Conservation (phyloP, 2,329 filamentous ascomycete species). For the Beauveria caledonica region DNA sequence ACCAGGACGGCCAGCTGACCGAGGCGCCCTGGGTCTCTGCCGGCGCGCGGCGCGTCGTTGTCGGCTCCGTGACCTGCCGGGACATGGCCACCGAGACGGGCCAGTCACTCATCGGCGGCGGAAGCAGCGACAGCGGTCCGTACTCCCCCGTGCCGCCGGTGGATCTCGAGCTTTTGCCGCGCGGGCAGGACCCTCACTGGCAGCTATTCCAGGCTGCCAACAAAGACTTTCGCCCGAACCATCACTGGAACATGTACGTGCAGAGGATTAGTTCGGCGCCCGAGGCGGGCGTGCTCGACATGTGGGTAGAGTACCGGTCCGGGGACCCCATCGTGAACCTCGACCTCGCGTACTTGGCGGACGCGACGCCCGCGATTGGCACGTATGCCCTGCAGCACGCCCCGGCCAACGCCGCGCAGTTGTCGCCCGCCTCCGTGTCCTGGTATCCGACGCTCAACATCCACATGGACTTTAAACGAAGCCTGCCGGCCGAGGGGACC, state of each 20-base stretch:
- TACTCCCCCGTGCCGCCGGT: constrained; percentile 14
- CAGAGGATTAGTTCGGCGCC: constrained; percentile 14
- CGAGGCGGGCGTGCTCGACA: constrained; percentile 16
- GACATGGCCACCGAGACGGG: constrained; percentile 25
- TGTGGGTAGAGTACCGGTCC: constrained; percentile 7
- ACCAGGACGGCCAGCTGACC: constrained; percentile 28
- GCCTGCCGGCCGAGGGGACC: constrained; percentile 56
- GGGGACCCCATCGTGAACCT: not conserved
- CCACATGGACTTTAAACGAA: constrained; percentile 70
- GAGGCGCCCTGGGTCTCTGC: constrained; percentile 28
- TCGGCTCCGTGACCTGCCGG: constrained; percentile 33
- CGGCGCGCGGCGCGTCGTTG: constrained; percentile 23
- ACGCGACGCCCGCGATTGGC: not conserved
- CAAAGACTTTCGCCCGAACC: constrained; percentile 13
- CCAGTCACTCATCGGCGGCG: constrained; percentile 20
- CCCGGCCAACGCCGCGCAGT: not conserved
- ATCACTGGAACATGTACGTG: constrained; percentile 25
- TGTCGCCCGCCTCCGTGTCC: constrained; percentile 24
- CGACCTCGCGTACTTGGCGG: constrained; percentile 2
- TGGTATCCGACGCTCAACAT: constrained; percentile 74
- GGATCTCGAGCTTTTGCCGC: constrained; percentile 20
- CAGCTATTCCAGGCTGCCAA: not conserved
- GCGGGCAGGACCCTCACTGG: constrained; percentile 25
- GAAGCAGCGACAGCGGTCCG: constrained; percentile 1
- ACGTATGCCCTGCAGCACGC: not conserved